phyloP scores from a whole-genome alignment of 2,329 filamentous ascomycete genomes.

The Penicillium sp. region DNA sequence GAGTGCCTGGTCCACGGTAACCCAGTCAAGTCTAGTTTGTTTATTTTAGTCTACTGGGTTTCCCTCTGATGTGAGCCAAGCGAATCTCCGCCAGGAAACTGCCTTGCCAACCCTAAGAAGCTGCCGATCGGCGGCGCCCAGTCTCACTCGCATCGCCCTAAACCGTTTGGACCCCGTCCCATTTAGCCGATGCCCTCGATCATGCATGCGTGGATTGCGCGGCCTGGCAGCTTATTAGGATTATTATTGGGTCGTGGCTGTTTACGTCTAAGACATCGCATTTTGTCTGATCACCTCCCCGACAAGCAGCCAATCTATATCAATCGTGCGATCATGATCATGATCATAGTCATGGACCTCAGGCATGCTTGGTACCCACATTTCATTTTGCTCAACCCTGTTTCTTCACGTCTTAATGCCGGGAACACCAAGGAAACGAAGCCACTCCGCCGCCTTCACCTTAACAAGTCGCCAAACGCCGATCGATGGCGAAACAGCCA shows the following conservation, averaged over 20 bases:
- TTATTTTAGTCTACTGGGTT: too few species aligned
- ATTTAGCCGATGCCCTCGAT: background rate
- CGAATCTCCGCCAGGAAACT: conserved; percentile 4
- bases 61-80: conserved; percentile 13
- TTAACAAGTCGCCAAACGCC: conserved; percentile 15
- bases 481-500: conserved; percentile 18
- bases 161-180: background rate
- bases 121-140: conserved; percentile 7
- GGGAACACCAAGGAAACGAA: background rate
- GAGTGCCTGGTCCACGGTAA: too few species aligned
- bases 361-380: background rate
- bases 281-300: too few species aligned
- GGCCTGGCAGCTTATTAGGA: background rate
- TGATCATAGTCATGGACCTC: too few species aligned
- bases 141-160: conserved; percentile 11
- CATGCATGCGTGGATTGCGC: background rate
- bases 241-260: background rate
- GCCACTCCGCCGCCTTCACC: background rate
- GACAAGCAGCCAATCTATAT: background rate
- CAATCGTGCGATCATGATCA: background rate
- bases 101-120: background rate
- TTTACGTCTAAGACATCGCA: conserved; percentile 1
- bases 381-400: background rate
- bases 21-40: too few species aligned
- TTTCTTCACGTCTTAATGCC: background rate